phyloP scores from a whole-genome alignment of 2,329 filamentous ascomycete genomes.

The Paecilomyces sp. region DNA sequence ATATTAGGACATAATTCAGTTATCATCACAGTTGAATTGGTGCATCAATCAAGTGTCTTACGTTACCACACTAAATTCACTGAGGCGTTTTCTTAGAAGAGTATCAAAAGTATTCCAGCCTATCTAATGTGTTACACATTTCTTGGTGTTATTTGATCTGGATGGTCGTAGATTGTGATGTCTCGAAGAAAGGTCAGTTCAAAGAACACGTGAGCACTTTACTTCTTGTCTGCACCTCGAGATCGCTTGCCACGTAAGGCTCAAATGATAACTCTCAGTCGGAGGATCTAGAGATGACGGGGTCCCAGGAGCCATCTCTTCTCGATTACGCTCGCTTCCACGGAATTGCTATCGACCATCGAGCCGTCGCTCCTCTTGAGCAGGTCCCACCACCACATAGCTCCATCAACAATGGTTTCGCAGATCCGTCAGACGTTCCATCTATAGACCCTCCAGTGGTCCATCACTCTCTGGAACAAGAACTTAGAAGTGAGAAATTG shows the following conservation, averaged over 20 bases:
- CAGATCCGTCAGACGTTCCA: conserved; percentile 15
- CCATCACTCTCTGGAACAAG: conserved; percentile 7
- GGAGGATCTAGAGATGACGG: conserved; percentile 2
- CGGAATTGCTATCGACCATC: conserved; percentile 33
- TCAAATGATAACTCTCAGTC: neutral
- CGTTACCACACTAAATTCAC: neutral
- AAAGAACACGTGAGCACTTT: neutral
- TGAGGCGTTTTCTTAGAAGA: neutral
- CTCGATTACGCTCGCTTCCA: conserved; percentile 44
- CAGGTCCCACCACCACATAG: conserved; percentile 6
- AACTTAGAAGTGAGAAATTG: conserved; percentile 23
- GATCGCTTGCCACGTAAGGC: neutral
- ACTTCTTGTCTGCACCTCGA: neutral
- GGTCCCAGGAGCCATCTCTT: conserved; percentile 25
- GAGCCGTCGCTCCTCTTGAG: conserved; percentile 17
- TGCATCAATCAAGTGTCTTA: neutral
- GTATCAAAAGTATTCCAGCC: no score
- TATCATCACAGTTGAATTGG: neutral
- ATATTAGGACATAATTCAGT: neutral
- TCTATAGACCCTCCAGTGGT: conserved; percentile 8
- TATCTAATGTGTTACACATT: neutral
- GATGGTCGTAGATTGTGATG: neutral
- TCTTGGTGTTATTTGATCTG: neutral
- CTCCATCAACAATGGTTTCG: conserved; percentile 8
- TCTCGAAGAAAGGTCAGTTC: neutral